Percentiles rank a stretch among this genome's conserved stretches.
phyloP scores from a whole-genome alignment of 192 early-diverging fungal genomes.

The Fimicolochytrium jonesii region DNA sequence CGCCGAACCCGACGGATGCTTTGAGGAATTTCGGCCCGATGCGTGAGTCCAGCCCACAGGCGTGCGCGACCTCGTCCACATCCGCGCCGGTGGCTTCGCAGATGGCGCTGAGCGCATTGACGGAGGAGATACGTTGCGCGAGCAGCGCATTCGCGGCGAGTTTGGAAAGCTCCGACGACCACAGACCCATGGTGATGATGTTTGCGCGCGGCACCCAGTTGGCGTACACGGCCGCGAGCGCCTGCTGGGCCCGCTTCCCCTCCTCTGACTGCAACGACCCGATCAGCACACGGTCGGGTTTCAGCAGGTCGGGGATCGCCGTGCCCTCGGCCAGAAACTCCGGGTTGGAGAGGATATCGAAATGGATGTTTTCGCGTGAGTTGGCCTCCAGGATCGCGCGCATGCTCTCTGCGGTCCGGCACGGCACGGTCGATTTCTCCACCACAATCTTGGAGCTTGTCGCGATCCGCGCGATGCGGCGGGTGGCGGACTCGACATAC shows the following conservation, averaged over 20 bases:
- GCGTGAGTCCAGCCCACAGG: conserved; percentile 79
- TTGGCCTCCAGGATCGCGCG: conserved; percentile 81
- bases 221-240: conserved; percentile 73
- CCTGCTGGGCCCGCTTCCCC: conserved; percentile 70
- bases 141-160: conserved; percentile 90
- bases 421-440: conserved; percentile 94
- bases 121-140: conserved; percentile 88
- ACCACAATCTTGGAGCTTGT: conserved; percentile 82
- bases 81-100: conserved; percentile 91
- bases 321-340: conserved; percentile 96
- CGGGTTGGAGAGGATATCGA: conserved; percentile 89
- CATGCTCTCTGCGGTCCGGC: conserved; percentile 82
- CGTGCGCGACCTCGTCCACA: conserved; percentile 86
- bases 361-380: conserved; percentile 58
- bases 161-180: conserved; percentile 95
- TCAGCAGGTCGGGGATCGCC: conserved; percentile 73
- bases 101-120: conserved; percentile 85
- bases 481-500: conserved; percentile 79
- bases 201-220: conserved; percentile 80
- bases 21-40: conserved; percentile 89
- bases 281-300: conserved; percentile 89
- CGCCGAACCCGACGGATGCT: conserved; percentile 91
- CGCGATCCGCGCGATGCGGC: conserved; percentile 77
- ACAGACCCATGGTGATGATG: conserved; percentile 86
- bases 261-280: conserved; percentile 69